A percentile compares a stretch with the other conserved stretches of the same genome.
These are phyloP conservation scores for Suillus spraguei DNA, from an alignment of 768 basidiomycete genomes.

Conservation along the genomic window DNA sequence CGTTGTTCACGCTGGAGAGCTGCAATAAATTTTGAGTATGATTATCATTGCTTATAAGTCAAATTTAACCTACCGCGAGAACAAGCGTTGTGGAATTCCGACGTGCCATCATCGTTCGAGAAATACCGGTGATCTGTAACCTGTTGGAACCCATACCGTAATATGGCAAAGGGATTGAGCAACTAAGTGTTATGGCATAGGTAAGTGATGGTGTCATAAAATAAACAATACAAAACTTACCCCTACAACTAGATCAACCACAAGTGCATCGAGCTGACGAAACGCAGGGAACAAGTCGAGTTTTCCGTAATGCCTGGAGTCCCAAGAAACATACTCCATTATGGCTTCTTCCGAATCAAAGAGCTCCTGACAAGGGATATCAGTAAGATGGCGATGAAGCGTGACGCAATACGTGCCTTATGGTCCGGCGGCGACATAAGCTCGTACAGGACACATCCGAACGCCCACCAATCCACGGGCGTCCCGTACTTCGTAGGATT, in stretches of 20 bases:
- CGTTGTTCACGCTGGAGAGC: conserved; percentile 1
- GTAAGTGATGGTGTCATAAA: background rate
- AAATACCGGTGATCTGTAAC: conserved; percentile 10
- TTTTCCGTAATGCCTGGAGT: conserved; percentile 9
- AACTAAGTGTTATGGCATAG: background rate
- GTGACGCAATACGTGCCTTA: conserved; percentile 21
- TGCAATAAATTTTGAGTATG: background rate
- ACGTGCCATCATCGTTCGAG: conserved; percentile 13
- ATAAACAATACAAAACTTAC: conserved; percentile 20
- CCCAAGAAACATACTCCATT: conserved; percentile 25
- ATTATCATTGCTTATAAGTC: background rate
- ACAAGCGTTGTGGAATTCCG: conserved; percentile 26
- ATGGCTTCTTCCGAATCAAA: conserved; percentile 31
- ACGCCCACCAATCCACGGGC: conserved; percentile 44
- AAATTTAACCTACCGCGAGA: conserved; percentile 21
- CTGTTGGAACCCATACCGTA: background rate
- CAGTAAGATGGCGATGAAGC: background rate
- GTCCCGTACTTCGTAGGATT: conserved; percentile 27
- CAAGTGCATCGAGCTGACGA: conserved; percentile 22
- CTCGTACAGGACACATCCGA: conserved; percentile 44
- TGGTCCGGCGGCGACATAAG: conserved; percentile 30
- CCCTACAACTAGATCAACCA: conserved; percentile 34
- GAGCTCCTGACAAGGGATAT: conserved; percentile 28
- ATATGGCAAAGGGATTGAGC: background rate
- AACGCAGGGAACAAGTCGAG: conserved; percentile 27